Evolutionary conservation across 805 yeast genomes (phyloP).

Genomic region (Lachancea meyersii): DNA sequence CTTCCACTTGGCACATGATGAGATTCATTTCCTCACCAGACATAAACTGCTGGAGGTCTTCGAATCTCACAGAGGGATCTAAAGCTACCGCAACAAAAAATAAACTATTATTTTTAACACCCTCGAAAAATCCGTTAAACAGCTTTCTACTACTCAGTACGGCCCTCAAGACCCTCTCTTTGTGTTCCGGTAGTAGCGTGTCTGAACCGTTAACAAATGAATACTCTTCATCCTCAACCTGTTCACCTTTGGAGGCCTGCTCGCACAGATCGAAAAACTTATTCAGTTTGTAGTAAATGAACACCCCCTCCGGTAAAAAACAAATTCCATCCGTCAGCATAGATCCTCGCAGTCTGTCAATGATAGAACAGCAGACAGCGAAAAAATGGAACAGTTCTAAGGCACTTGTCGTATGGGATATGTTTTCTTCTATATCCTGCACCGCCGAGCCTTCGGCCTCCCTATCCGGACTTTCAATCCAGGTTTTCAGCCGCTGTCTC

Average conservation of each 20-base stretch:
- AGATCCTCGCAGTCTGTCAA: slow-evolving; percentile 2
- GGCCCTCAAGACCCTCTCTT: slow-evolving; percentile 9
- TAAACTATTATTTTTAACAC: slow-evolving; percentile 4
- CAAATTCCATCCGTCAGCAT: slow-evolving; percentile 6
- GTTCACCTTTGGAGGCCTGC: slow-evolving; percentile 5
- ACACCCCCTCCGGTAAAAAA: slow-evolving; percentile 6
- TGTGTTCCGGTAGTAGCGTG: slow-evolving; percentile 7
- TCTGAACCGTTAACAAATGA: slow-evolving; percentile 9
- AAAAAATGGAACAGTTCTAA: slow-evolving; percentile 8
- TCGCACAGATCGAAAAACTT: slow-evolving; percentile 7
- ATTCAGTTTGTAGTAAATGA: slow-evolving; percentile 5
- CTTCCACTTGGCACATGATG: slow-evolving; percentile 2
- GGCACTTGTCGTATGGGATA: slow-evolving; percentile 1
- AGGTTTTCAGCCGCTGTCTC: neutral
- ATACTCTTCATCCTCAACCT: slow-evolving; percentile 3
- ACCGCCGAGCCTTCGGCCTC: neutral
- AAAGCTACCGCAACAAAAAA: slow-evolving; percentile 8
- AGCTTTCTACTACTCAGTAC: slow-evolving; percentile 2
- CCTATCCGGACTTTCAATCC: neutral
- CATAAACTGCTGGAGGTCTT: neutral
- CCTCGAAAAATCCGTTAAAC: slow-evolving; percentile 7
- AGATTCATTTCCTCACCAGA: neutral
- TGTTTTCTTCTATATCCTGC: slow-evolving; percentile 1
- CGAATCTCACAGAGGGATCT: slow-evolving; percentile 9
- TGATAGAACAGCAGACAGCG: slow-evolving; percentile 4